These are phyloP conservation scores for Lineolata rhizophorae DNA, from an alignment of 495 filamentous ascomycete genomes.

Conservation along the genomic window DNA sequence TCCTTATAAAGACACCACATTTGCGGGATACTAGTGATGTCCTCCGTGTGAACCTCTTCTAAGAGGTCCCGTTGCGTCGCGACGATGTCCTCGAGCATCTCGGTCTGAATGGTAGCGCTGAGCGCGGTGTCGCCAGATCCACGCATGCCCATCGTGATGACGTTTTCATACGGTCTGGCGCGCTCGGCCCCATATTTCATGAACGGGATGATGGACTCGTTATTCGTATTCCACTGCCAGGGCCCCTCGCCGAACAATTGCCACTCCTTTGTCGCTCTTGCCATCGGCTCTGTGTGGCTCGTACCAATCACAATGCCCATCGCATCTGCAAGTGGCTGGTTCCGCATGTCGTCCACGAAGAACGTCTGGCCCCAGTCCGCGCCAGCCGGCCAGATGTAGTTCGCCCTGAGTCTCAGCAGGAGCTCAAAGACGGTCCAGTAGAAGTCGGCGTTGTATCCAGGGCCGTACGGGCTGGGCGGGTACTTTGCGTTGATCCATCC, in stretches of 20 bases:
- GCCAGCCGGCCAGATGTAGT: constrained; percentile 62
- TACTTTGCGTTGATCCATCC: constrained; percentile 42
- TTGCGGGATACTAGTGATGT: constrained; percentile 42
- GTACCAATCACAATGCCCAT: constrained; percentile 53
- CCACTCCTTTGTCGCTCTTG: constrained; percentile 50
- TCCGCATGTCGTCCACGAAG: constrained; percentile 42
- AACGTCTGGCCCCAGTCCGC: constrained; percentile 51
- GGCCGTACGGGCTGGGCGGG: constrained; percentile 26
- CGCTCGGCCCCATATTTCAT: constrained; percentile 43
- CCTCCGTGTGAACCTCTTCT: constrained; percentile 27
- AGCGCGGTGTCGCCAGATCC: constrained; percentile 43
- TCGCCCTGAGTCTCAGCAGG: constrained; percentile 43
- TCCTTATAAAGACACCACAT: constrained; percentile 33
- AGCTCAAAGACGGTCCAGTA: constrained; percentile 52
- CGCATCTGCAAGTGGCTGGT: constrained; percentile 44
- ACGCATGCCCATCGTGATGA: constrained; percentile 55
- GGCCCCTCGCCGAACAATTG: constrained; percentile 30
- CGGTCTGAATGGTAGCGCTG: constrained; percentile 31
- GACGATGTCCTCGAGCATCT: constrained; percentile 36
- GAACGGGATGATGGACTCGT: constrained; percentile 39
- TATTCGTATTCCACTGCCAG: constrained; percentile 48
- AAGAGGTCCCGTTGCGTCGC: constrained; percentile 34
- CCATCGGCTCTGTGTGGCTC: constrained; percentile 55
- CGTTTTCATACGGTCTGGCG: constrained; percentile 37
- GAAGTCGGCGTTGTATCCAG: constrained; percentile 39